Percentiles rank a stretch among this genome's conserved stretches.
Evolutionary conservation across 2,329 filamentous ascomycete species (phyloP).

Genomic region (Nannizziopsis barbatae): DNA sequence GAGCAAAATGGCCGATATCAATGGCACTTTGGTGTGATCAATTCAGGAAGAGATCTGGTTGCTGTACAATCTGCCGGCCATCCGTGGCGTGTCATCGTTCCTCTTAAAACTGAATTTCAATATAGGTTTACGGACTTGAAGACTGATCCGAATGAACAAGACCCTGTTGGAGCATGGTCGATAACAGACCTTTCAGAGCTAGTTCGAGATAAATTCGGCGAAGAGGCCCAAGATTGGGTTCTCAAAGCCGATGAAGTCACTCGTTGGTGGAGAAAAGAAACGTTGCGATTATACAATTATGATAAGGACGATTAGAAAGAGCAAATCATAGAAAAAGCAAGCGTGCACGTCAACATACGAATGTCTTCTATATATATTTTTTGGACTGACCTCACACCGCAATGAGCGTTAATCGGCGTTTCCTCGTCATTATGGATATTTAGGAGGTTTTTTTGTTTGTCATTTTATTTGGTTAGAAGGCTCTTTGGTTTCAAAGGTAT

Average conservation of each 20-base stretch:
- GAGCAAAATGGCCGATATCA: constrained; percentile 24
- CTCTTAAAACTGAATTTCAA: constrained; percentile 63
- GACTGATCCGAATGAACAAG: constrained; percentile 27
- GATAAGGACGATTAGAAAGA: constrained; percentile 7
- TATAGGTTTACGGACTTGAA: constrained; percentile 28
- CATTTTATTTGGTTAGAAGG: too few relatives aligned
- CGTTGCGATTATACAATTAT: constrained; percentile 17
- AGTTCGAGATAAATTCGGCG: constrained; percentile 22
- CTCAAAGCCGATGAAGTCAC: constrained; percentile 28
- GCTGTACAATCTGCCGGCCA: constrained; percentile 67
- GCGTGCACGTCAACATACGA: background rate
- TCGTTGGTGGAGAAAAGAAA: constrained; percentile 33
- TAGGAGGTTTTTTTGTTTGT: too few relatives aligned
- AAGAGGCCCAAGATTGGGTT: constrained; percentile 29
- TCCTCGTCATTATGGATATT: too few relatives aligned
- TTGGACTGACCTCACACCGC: too few relatives aligned
- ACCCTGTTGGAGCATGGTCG: constrained; percentile 26
- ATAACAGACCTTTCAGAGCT: constrained; percentile 20
- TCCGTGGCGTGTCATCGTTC: constrained; percentile 61
- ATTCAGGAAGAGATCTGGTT: constrained; percentile 40
- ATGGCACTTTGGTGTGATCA: constrained; percentile 29
- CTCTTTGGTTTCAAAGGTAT: too few relatives aligned
- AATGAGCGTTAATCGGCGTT: too few relatives aligned
- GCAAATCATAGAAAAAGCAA: background rate
- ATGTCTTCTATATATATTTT: background rate